These are phyloP conservation scores for Hypoxylon sp. DNA, from an alignment of 2,329 filamentous ascomycete genomes.

Conservation along the genomic window DNA sequence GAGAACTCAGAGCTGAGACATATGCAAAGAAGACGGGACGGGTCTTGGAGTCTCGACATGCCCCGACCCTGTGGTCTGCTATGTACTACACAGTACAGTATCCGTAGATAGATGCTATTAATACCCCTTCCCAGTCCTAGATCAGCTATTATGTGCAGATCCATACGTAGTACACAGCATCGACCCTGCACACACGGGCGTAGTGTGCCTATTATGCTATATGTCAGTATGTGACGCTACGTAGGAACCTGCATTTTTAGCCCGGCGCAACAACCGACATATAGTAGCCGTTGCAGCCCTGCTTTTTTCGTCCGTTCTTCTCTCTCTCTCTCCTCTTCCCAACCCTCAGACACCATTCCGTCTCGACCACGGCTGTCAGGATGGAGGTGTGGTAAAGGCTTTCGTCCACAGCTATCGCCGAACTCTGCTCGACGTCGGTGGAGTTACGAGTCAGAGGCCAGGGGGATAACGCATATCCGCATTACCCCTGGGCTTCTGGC, in stretches of 20 bases:
- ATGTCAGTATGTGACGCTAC: background rate
- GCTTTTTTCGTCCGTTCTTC: background rate
- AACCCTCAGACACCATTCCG: slow-evolving; percentile 22
- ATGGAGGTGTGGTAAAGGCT: slow-evolving; percentile 30
- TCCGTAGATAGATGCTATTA: too few species aligned
- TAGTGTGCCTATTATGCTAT: too few species aligned
- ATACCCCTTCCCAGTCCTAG: too few species aligned
- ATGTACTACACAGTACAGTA: too few species aligned
- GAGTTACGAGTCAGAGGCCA: slow-evolving; percentile 27
- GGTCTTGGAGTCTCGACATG: background rate
- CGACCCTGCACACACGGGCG: background rate
- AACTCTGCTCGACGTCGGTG: slow-evolving; percentile 27
- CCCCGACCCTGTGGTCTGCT: background rate
- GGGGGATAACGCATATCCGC: slow-evolving; percentile 30
- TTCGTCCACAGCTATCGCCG: slow-evolving; percentile 21
- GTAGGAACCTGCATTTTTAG: background rate
- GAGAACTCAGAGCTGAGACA: background rate
- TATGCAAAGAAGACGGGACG: background rate
- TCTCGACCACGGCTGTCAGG: slow-evolving; percentile 9
- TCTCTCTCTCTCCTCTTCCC: slow-evolving; percentile 8
- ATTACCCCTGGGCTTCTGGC: slow-evolving; percentile 31
- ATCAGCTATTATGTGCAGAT: too few species aligned
- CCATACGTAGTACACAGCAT: too few species aligned
- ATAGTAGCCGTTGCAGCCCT: slow-evolving; percentile 16
- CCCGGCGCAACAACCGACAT: background rate